Conservation (phyloP, 2,329 filamentous ascomycete species). For the Fusarium nygamai region DNA sequence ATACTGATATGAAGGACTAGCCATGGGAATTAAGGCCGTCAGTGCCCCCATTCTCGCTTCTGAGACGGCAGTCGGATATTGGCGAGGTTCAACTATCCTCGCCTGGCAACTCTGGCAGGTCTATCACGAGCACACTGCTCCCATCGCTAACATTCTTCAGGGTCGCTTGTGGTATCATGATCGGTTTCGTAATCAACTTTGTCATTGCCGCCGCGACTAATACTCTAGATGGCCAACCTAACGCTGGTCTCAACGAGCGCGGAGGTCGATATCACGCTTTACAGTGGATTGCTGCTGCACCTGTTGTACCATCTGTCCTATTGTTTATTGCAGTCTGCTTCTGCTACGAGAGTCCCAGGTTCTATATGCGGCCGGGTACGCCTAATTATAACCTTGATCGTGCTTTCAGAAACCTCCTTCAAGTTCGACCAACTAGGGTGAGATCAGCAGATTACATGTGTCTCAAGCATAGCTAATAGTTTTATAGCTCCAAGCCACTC, state of each 20-base stretch:
- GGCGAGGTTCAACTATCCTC: slow-evolving; percentile 58
- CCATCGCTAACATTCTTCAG: neutral
- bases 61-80: slow-evolving; percentile 58
- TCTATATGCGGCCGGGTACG: slow-evolving; percentile 49
- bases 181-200: slow-evolving; percentile 38
- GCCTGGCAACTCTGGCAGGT: slow-evolving; percentile 58
- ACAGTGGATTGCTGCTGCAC: slow-evolving; percentile 50
- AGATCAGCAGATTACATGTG: accelerated
- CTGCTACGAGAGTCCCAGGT: slow-evolving; percentile 54
- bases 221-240: neutral
- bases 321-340: slow-evolving; percentile 49
- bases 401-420: slow-evolving; percentile 48
- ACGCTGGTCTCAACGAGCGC: neutral
- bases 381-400: slow-evolving; percentile 47
- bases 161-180: slow-evolving; percentile 41
- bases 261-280: slow-evolving; percentile 26
- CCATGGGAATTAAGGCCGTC: slow-evolving; percentile 61
- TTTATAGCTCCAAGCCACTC: slow-evolving; percentile 49
- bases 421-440: slow-evolving; percentile 46
- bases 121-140: slow-evolving; percentile 1
- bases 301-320: slow-evolving; percentile 48
- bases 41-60: slow-evolving; percentile 59
- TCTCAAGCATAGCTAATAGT: neutral
- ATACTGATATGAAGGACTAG: slow-evolving; percentile 26
- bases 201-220: slow-evolving; percentile 16